Evolutionary conservation across 805 yeast genomes (phyloP), one percentile per base, ranked within the genome.

Genomic region (Zygoascus flipseniorum): DNA sequence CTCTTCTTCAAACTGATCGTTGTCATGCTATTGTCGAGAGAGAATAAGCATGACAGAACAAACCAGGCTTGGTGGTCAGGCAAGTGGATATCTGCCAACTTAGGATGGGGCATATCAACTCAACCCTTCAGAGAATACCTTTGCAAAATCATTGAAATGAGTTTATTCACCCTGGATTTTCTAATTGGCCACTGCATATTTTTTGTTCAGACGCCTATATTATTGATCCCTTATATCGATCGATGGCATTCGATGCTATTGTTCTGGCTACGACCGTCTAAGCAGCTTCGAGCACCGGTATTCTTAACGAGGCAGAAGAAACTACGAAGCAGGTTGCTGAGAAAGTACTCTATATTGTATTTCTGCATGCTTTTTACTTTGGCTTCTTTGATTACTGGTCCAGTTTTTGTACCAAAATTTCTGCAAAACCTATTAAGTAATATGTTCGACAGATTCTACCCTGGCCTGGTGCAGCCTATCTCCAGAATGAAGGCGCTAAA

Each of bases 231-330:
- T 64, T 77, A 79, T 64, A 73, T 89, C 66, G 97, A 90, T 73
- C 83, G 83, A 74, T 83, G 89, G 86, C 98, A 90, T 70, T 86
- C 96, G 35, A 79, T 87, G 62, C 86, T 89, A 90, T 76, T 90
- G 70, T 86, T 90, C 80, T 90, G 98, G 98, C 81, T 90, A 72
- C 85, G 85, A 69, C 97, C 97, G 59, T 77, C 87, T 55, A 80
- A 86, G 72, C 87, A 83, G 72, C 85, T 84, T 63, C 83, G 89
- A 75, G 87, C 95, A 57, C 95, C 95, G 62, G 83, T 86, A 65
- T 82, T 83, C 66, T 82, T 93, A n/a, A 75, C 85, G 73, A 85
- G 84, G 66, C 93, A 85, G 71, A 85, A 89, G 37, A 79, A 51
- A 3, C 47, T 79, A 72, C 48, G 52, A 10, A 83, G 95, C 72